These are phyloP conservation scores for Talinum fruticosum DNA, from an alignment of 148 eudicot species.

Conservation along the genomic window DNA sequence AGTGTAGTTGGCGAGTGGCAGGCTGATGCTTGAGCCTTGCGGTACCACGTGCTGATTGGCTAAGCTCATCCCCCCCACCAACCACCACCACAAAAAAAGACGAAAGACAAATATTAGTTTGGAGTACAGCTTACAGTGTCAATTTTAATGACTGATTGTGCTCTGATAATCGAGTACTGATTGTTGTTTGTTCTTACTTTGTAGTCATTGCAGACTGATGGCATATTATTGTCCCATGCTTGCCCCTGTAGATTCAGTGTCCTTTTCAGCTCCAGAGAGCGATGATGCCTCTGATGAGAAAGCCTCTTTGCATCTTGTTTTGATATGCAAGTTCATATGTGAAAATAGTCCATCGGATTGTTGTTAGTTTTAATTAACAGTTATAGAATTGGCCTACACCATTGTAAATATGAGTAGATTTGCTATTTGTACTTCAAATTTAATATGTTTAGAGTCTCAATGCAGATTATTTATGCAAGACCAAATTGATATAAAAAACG, in stretches of 20 bases:
- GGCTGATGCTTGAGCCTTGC: neutral
- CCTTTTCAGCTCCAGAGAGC: neutral
- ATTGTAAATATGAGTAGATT: no score
- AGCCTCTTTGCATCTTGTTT: neutral
- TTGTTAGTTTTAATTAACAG: no score
- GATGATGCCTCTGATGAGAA: neutral
- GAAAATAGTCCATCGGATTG: no score
- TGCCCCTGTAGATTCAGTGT: conserved; percentile 5
- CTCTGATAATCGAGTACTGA: conserved; percentile 4
- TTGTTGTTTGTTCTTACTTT: neutral
- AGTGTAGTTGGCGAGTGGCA: neutral
- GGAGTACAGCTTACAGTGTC: neutral
- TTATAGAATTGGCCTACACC: no score
- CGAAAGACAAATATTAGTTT: neutral
- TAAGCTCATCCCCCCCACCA: neutral
- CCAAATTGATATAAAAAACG: no score
- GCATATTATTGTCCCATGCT: neutral
- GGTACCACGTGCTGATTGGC: neutral
- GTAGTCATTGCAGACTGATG: conserved; percentile 5
- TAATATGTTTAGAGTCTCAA: no score
- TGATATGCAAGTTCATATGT: no score
- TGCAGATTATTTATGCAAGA: no score
- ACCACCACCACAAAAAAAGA: neutral
- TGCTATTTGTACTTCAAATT: no score
- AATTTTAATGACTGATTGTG: neutral